Conservation (phyloP, 352 stramenopile species). For the Phytophthora sp. region DNA sequence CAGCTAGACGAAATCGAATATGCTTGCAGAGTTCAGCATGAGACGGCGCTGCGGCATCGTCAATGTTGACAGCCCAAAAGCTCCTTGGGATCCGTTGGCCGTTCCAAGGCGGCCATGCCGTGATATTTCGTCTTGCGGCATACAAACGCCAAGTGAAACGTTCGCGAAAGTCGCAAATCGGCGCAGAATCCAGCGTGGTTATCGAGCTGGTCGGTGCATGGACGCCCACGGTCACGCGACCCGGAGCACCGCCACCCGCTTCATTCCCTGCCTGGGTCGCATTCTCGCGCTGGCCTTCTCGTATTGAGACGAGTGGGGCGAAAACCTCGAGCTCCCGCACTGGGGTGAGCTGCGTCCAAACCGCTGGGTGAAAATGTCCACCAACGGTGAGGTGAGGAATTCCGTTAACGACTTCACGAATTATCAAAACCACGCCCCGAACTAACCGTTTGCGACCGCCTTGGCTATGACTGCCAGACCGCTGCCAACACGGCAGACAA, state of each 20-base stretch:
- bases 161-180: slow-evolving; percentile 1
- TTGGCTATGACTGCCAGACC: neutral
- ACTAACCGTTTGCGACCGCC: slow-evolving; percentile 8
- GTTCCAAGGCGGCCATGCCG: neutral
- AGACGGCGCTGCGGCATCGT: slow-evolving; percentile 1
- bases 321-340: neutral
- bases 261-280: neutral
- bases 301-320: neutral
- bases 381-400: slow-evolving; percentile 23
- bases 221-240: slow-evolving; percentile 16
- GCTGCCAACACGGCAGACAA: slow-evolving; percentile 8
- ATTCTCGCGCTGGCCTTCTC: slow-evolving; percentile 19
- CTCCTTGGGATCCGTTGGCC: neutral
- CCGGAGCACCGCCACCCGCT: slow-evolving; percentile 18
- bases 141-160: slow-evolving; percentile 25
- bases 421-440: neutral
- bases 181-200: slow-evolving; percentile 7
- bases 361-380: slow-evolving; percentile 14
- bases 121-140: slow-evolving; percentile 14
- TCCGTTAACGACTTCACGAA: neutral
- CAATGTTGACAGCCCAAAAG: too few species aligned
- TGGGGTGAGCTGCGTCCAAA: neutral
- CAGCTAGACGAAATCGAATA: too few species aligned
- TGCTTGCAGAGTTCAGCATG: too few species aligned
- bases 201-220: slow-evolving; percentile 16